These are phyloP conservation scores for Myxozyma monticola DNA, from an alignment of 805 yeast species.

Conservation along the genomic window DNA sequence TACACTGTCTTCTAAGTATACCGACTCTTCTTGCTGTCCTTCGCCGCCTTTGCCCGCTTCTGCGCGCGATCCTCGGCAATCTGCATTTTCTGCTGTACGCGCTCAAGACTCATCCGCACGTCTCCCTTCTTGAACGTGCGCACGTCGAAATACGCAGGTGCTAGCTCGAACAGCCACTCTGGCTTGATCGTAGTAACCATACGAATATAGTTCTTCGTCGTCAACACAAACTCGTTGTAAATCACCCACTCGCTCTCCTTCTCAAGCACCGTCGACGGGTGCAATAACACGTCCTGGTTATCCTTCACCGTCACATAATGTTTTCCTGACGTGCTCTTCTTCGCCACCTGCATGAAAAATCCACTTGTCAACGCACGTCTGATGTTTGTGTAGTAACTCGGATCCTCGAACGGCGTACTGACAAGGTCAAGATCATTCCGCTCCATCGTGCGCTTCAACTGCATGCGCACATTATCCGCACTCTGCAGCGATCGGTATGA, in stretches of 20 bases:
- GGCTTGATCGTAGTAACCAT: constrained; percentile 90
- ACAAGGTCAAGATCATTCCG: constrained; percentile 70
- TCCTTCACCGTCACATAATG: constrained; percentile 93
- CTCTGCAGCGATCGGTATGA: constrained; percentile 79
- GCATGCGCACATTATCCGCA: constrained; percentile 85
- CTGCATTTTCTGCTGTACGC: constrained; percentile 51
- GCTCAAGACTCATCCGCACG: constrained; percentile 65
- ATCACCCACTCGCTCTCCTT: constrained; percentile 90
- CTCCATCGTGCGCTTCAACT: constrained; percentile 80
- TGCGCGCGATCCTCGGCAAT: constrained; percentile 22
- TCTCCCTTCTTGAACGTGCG: constrained; percentile 68
- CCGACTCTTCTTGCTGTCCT: constrained; percentile 11
- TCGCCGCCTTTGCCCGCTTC: constrained; percentile 14
- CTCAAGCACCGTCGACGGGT: constrained; percentile 89
- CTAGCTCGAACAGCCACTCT: constrained; percentile 85
- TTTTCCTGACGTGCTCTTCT: constrained; percentile 62
- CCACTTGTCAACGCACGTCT: constrained; percentile 89
- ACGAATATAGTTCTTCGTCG: constrained; percentile 89
- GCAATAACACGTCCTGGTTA: constrained; percentile 91
- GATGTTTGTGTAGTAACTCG: constrained; percentile 69
- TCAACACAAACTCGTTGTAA: constrained; percentile 92
- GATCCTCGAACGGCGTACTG: constrained; percentile 66
- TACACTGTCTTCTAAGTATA: constrained; percentile 7
- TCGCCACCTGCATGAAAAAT: constrained; percentile 95
- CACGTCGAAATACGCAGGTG: constrained; percentile 69